phyloP scores from a whole-genome alignment of 2,329 filamentous ascomycete species.

The Xylariaceae sp. region DNA sequence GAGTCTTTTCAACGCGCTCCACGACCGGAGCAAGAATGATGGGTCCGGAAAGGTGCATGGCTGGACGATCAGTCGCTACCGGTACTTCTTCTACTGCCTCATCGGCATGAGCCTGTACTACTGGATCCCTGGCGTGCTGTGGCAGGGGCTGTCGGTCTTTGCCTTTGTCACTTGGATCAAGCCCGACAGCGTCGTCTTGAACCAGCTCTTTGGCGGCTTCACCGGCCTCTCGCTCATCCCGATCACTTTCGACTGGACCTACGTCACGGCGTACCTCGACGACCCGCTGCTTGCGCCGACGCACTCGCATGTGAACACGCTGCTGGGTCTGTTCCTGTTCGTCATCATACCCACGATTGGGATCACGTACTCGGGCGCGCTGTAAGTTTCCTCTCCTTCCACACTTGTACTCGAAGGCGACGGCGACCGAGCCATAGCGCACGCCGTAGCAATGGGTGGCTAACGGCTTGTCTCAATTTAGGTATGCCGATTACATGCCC shows the following conservation, averaged over 20 bases:
- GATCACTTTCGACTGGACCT: slow-evolving; percentile 42
- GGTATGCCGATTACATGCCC: slow-evolving; percentile 48
- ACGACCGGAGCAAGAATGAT: slow-evolving; percentile 34
- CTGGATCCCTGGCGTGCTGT: slow-evolving; percentile 48
- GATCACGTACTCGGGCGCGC: slow-evolving; percentile 40
- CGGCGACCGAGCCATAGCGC: too few relatives aligned
- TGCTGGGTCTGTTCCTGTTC: slow-evolving; percentile 37
- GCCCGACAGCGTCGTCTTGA: slow-evolving; percentile 41
- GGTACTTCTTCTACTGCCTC: slow-evolving; percentile 41
- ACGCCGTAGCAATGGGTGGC: not conserved
- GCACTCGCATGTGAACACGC: slow-evolving; percentile 38
- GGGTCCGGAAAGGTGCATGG: slow-evolving; percentile 38
- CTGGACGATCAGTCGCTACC: slow-evolving; percentile 41
- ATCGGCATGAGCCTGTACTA: slow-evolving; percentile 44
- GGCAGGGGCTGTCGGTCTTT: slow-evolving; percentile 43
- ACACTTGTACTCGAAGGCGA: not conserved
- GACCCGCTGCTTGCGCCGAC: slow-evolving; percentile 32
- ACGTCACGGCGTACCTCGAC: slow-evolving; percentile 31
- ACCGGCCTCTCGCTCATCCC: slow-evolving; percentile 38
- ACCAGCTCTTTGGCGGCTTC: slow-evolving; percentile 45
- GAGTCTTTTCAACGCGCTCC: slow-evolving; percentile 41
- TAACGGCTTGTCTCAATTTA: slow-evolving; percentile 14
- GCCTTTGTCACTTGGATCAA: slow-evolving; percentile 44
- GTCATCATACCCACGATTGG: slow-evolving; percentile 40
- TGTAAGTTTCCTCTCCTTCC: slow-evolving; percentile 23